phyloP scores from a whole-genome alignment of 106 monocot genomes.

The Phalaenopsis equestris region DNA sequence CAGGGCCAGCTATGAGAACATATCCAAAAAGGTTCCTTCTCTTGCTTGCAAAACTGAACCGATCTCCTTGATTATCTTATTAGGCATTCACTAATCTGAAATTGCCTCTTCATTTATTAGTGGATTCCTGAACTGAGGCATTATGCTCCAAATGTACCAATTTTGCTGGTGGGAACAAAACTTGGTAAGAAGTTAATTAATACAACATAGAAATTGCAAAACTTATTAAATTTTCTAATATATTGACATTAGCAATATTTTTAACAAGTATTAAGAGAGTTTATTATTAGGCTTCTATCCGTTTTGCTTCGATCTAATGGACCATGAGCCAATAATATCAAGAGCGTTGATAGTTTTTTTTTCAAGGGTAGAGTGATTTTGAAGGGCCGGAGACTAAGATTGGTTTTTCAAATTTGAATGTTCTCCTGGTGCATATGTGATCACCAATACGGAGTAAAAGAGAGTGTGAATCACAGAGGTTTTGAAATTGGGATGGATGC shows the following conservation, averaged over 20 bases:
- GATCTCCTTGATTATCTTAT: background rate
- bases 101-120: slow-evolving; percentile 18
- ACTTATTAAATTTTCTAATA: background rate
- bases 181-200: slow-evolving; percentile 36
- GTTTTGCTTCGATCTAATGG: no score
- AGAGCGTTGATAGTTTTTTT: no score
- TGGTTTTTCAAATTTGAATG: background rate
- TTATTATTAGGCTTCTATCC: no score
- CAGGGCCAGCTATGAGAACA: slow-evolving; percentile 72
- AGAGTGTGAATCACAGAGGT: no score
- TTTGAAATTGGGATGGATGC: no score
- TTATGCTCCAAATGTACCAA: slow-evolving; percentile 70
- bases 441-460: no score
- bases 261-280: no score
- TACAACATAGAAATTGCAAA: background rate
- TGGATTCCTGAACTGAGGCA: slow-evolving; percentile 75
- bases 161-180: slow-evolving; percentile 65
- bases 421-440: background rate
- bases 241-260: no score
- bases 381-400: background rate
- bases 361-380: no score
- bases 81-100: background rate
- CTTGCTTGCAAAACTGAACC: no score
- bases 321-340: background rate
- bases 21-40: slow-evolving; percentile 53